Evolutionary conservation across 2,329 filamentous ascomycete genomes (phyloP).

Genomic region (Macrophomina pseudophaseolina): DNA sequence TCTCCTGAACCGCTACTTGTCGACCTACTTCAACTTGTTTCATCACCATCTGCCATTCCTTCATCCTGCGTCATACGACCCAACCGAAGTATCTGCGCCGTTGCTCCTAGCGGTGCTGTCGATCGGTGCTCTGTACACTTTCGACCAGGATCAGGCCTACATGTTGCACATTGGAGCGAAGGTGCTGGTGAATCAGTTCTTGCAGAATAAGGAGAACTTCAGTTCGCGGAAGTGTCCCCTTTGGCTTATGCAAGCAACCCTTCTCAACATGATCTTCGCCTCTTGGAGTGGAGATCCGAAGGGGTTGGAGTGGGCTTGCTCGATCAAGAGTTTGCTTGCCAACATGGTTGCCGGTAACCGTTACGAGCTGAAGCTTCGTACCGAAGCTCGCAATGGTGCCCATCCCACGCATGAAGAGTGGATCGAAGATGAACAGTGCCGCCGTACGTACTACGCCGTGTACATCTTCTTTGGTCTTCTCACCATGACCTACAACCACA

Average conservation of each 20-base stretch:
- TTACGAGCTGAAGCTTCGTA: conserved; percentile 92
- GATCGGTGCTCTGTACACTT: conserved; percentile 94
- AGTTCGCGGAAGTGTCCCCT: conserved; percentile 96
- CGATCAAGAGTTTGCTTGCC: conserved; percentile 95
- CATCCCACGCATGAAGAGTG: conserved; percentile 84
- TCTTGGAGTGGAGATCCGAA: conserved; percentile 99
- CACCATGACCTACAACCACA: conserved; percentile 96
- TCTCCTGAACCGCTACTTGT: conserved; percentile 87
- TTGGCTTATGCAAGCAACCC: conserved; percentile 97
- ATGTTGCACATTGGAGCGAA: conserved; percentile 98
- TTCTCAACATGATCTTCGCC: conserved; percentile 98
- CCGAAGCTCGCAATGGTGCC: conserved; percentile 79
- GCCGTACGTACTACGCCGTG: conserved; percentile 95
- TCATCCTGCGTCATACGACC: conserved; percentile 88
- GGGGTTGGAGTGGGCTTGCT: conserved; percentile 97
- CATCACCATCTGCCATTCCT: conserved; percentile 96
- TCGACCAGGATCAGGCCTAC: conserved; percentile 96
- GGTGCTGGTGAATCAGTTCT: conserved; percentile 93
- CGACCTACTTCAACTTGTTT: conserved; percentile 96
- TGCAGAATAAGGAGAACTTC: conserved; percentile 98
- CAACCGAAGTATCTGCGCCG: conserved; percentile 78
- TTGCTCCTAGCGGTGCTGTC: conserved; percentile 88
- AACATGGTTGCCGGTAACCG: conserved; percentile 99
- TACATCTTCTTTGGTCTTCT: conserved; percentile 98
- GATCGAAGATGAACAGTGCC: conserved; percentile 95